Base-by-base conservation (phyloP, 768 basidiomycete genomes). In the Nidula microcarpa region DNA sequence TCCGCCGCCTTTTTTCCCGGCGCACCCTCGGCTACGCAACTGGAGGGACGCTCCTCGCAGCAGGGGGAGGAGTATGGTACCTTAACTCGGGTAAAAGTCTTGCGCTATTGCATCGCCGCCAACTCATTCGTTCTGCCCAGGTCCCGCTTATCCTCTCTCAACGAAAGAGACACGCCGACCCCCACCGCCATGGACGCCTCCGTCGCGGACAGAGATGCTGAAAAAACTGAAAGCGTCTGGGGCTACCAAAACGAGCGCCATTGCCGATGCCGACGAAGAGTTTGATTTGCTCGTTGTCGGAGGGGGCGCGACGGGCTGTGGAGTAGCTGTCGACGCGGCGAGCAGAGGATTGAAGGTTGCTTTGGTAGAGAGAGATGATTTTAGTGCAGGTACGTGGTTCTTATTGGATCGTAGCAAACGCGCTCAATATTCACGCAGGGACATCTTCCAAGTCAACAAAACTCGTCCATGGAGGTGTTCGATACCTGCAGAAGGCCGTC, bases 361-460 rank as follows among this genome's bases (percentile, higher is more conserved):
- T 0, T 74, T 98, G 54, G 94, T 98, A 0, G 96, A 99, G 62
- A 74, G 93, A 45, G 89, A 91, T 57, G 96, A 99, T 66, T 99
- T 96, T 57, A 82, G 86, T 60, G 81, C 91, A 18, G 95, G 93
- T 91, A 55, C 56, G 79, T 67, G 3, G 1, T 46, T 57, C 4
- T 52, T 47, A 43, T 43, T 4, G 32, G 8, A 46, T 18, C 18
- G 30, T 46, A 51, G 35, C 36, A 18, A 4, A 43, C 45, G 23
- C 47, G 52, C 5, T 34, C 50, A 11, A 49, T 13, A n/a, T 10
- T 54, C 35, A 9, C 14, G 18, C 62, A 92, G 93, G 95, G 14
- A 97, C 96, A 0, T 96, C 93, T 0, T 96, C 93, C 5, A 98
- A 98, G 65, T 94, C 93, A 6, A 98, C 97, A 1, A 98, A 99